A percentile compares a stretch with the other conserved stretches of the same genome.
Conservation (phyloP, 495 filamentous ascomycete genomes). For the Talaromyces proteolyticus region DNA sequence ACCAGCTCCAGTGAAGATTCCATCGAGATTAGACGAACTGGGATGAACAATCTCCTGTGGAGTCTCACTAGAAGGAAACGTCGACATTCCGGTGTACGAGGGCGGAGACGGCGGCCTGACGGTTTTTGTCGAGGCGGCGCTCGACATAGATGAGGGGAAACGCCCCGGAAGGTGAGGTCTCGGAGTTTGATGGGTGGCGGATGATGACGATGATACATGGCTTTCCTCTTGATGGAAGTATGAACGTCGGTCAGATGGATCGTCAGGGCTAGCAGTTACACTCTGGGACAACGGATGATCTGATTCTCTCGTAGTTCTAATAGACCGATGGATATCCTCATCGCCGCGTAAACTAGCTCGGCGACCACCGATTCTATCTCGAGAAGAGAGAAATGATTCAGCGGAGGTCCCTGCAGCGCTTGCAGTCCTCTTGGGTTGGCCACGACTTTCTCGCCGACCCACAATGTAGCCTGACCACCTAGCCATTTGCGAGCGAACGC, state of each 20-base stretch:
- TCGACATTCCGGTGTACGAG: slow-evolving; percentile 23
- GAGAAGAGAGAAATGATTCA: slow-evolving; percentile 23
- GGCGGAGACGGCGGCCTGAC: slow-evolving; percentile 39
- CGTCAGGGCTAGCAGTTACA: slow-evolving; percentile 66
- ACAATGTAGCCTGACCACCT: slow-evolving; percentile 58
- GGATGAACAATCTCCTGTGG: neutral
- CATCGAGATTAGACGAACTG: slow-evolving; percentile 33
- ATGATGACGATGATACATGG: slow-evolving; percentile 25
- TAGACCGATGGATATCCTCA: slow-evolving; percentile 54
- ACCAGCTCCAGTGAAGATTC: slow-evolving; percentile 52
- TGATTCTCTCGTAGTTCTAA: slow-evolving; percentile 41
- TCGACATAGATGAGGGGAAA: slow-evolving; percentile 53
- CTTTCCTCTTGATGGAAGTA: slow-evolving; percentile 34
- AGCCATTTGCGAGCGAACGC: slow-evolving; percentile 44
- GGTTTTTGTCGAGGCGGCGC: slow-evolving; percentile 56
- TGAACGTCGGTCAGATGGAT: slow-evolving; percentile 32
- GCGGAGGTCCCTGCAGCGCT: slow-evolving; percentile 25
- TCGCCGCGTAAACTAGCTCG: slow-evolving; percentile 68
- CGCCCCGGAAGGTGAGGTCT: slow-evolving; percentile 44
- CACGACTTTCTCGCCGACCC: slow-evolving; percentile 49
- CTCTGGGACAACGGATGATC: slow-evolving; percentile 85
- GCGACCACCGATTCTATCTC: slow-evolving; percentile 35
- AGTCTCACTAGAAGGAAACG: slow-evolving; percentile 21
- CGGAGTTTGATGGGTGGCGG: slow-evolving; percentile 30
- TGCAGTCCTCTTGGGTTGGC: slow-evolving; percentile 37